Evolutionary conservation across 1,139 yeast genomes (phyloP).

Genomic region (Hansenula sp.): DNA sequence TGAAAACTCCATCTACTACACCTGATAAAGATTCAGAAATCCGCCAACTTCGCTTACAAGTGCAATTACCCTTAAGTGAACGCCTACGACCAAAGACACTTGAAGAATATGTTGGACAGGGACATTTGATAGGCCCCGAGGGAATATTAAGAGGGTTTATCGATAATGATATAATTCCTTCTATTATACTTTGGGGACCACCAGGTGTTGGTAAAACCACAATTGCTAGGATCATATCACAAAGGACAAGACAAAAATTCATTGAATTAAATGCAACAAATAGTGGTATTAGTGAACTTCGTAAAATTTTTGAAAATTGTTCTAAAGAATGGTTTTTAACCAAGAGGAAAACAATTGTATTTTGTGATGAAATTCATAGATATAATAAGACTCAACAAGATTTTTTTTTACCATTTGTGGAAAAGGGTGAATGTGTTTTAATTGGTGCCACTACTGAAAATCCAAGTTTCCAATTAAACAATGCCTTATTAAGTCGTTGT

Average conservation of each 20-base stretch:
- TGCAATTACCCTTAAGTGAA: conserved; percentile 78
- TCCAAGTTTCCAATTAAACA: conserved; percentile 87
- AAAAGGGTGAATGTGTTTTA: conserved; percentile 59
- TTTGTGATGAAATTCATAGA: conserved; percentile 91
- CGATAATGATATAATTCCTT: conserved; percentile 60
- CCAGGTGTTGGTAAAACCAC: conserved; percentile 97
- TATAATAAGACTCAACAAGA: conserved; percentile 92
- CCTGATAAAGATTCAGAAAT: conserved; percentile 25
- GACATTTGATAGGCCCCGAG: conserved; percentile 67
- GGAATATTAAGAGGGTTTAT: conserved; percentile 75
- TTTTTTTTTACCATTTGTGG: conserved; percentile 69
- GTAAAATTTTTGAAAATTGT: conserved; percentile 71
- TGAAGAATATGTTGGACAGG: conserved; percentile 84
- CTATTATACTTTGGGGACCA: conserved; percentile 92
- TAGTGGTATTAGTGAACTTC: conserved; percentile 66
- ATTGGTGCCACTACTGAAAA: conserved; percentile 98
- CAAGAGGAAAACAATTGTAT: conserved; percentile 69
- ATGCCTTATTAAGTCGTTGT: conserved; percentile 84
- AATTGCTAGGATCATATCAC: conserved; percentile 41
- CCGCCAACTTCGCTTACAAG: conserved; percentile 39
- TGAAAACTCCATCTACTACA: background rate
- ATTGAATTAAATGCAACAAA: conserved; percentile 87
- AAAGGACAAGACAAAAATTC: conserved; percentile 42
- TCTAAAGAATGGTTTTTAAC: conserved; percentile 63
- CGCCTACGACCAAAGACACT: conserved; percentile 71